Base-by-base conservation (phyloP, 257 asterid species). In the Nicotiana tomentosiformis region DNA sequence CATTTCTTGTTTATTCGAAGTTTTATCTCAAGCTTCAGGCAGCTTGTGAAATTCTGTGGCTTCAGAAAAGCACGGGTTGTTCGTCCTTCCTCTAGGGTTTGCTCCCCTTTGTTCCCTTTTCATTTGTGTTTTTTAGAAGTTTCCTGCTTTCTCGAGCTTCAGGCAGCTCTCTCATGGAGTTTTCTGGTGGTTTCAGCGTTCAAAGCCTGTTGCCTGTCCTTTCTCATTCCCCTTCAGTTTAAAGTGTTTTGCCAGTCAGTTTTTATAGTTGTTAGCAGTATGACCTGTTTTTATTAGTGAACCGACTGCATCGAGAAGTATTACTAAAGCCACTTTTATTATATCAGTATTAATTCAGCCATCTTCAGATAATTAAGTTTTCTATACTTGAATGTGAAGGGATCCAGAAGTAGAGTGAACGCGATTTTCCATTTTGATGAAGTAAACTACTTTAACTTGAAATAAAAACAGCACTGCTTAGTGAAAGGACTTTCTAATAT, bases 401-500 rank as follows among this genome's bases (percentile, higher is more conserved):
- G 78, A 0, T 69, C 78, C 57, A 39, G 53, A 69, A 69, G 33
- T 10, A 69, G 33, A 69, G 77, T n/a, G 33, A 69, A 69, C 32
- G 5, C 23, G 3, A n/a, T 39, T 69, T 69, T 39, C 35, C 33
- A 69, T 39, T 69, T 69, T n/a, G 57, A 69, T 57, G 78, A 69
- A n/a, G 78, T 69, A 69, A 37, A n/a, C 12, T 69, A 46, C 30
- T 39, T n/a, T 10, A 39, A 39, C 78, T n/a, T 69, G 78, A 69
- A 69, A 39, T 69, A 69, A 39, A 39, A 69, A n/a, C 11, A 69
- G 33, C 57, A n/a, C 6, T 43, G 51, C 51, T 10, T 69, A 69
- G 57, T 69, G 57, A n/a, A 69, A 69, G 56, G n/a, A 69, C 6
- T n/a, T 69, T 69, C 78, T 69, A 69, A 39, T 69, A n/a, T 39